Evolutionary conservation across 108 stramenopile genomes (phyloP).

Genomic region (Nitzschia sp.): DNA sequence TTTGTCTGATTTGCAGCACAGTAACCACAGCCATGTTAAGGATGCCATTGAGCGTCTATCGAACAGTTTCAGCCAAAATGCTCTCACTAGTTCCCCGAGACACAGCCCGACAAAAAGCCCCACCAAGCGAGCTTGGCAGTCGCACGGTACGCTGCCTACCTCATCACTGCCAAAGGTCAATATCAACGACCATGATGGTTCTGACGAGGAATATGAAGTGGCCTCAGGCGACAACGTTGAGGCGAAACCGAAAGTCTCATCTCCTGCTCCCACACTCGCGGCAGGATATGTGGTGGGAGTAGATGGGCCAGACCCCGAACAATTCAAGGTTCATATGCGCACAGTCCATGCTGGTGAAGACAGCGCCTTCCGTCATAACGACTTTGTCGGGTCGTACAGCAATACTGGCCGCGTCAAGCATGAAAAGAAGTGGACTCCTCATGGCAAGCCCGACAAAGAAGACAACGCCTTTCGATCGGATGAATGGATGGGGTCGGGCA

Average conservation of each 20-base stretch:
- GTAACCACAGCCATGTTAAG: not conserved
- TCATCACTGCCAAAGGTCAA: not conserved
- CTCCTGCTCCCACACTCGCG: not conserved
- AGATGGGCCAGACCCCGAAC: slow-evolving; percentile 9
- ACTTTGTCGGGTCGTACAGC: slow-evolving; percentile 15
- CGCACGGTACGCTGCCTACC: not conserved
- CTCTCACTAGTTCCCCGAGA: not conserved
- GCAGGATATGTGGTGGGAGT: not conserved
- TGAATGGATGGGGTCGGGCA: slow-evolving; percentile 21
- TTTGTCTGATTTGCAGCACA: not conserved
- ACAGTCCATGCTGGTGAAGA: slow-evolving; percentile 12
- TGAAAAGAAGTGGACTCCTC: not conserved
- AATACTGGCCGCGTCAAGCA: slow-evolving; percentile 13
- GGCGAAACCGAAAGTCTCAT: not conserved
- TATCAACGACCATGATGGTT: not conserved
- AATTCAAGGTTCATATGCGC: slow-evolving; percentile 15
- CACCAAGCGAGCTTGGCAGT: not conserved
- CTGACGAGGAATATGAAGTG: not conserved
- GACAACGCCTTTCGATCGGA: slow-evolving; percentile 20
- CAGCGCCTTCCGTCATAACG: not conserved
- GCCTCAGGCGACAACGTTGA: not conserved
- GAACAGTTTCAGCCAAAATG: too few relatives aligned
- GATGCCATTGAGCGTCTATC: not conserved
- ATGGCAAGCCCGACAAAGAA: slow-evolving; percentile 3
- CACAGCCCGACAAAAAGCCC: not conserved